Conservation (phyloP, 345 rosid genomes). For the Combretum micranthum region DNA sequence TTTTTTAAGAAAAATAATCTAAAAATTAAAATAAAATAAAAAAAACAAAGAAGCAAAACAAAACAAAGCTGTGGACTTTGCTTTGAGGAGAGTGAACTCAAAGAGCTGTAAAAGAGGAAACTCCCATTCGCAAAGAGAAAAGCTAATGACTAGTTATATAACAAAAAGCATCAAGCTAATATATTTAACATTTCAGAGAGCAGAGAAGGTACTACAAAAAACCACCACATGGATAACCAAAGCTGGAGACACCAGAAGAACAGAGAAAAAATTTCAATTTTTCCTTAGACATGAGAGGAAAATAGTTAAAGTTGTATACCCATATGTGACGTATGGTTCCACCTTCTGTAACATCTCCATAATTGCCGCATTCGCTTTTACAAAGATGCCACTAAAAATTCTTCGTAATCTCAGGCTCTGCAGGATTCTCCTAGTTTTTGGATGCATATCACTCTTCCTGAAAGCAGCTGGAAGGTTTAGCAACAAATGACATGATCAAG, state of each 20-base stretch:
- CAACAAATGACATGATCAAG: neutral
- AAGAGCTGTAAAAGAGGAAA: no score
- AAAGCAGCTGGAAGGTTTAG: constrained; percentile 1
- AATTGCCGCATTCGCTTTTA: constrained; percentile 45
- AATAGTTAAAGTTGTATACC: constrained; percentile 30
- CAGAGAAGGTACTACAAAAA: no score
- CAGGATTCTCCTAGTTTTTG: constrained; percentile 55
- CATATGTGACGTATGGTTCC: constrained; percentile 84
- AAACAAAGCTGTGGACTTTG: no score
- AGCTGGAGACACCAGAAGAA: neutral
- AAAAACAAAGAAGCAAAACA: neutral
- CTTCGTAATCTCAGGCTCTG: constrained; percentile 50
- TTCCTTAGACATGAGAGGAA: neutral
- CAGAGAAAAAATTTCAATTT: neutral
- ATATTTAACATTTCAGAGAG: no score
- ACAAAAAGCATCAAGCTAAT: no score
- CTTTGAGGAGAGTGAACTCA: no score
- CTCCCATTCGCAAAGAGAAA: no score
- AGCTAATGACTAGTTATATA: no score
- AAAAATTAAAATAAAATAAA: neutral
- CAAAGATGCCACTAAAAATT: constrained; percentile 61
- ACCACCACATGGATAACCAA: neutral
- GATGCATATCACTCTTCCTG: constrained; percentile 83
- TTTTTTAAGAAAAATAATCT: no score
- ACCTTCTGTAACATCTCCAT: constrained; percentile 71